Percentiles rank a stretch among this genome's conserved stretches.
Conservation (phyloP, 2,329 filamentous ascomycete species). For the Colletotrichum simmondsii region DNA sequence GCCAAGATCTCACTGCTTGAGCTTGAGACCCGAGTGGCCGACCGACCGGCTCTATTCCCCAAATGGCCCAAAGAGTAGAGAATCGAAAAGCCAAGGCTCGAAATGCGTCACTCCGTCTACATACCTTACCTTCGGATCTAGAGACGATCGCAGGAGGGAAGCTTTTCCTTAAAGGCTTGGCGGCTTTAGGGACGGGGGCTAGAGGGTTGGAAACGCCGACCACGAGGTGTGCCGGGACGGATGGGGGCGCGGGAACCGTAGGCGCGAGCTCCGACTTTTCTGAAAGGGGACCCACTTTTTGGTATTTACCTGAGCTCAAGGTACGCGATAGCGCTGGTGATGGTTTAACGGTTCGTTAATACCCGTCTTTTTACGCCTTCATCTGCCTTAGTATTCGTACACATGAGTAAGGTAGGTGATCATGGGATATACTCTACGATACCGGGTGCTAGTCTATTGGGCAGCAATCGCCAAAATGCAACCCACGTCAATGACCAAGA, state of each 20-base stretch:
- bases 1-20: background rate
- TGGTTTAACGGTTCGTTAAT: background rate
- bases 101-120: background rate
- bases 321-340: background rate
- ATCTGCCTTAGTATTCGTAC: no score
- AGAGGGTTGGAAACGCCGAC: conserved; percentile 4
- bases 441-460: background rate
- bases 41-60: no score
- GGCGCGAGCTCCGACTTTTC: conserved; percentile 28
- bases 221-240: background rate
- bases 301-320: background rate
- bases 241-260: conserved; percentile 1
- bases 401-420: background rate
- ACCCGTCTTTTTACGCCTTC: background rate
- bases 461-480: background rate
- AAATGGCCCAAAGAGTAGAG: background rate
- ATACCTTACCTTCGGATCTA: no score
- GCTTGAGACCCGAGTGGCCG: background rate
- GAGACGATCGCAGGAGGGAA: background rate
- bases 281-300: background rate
- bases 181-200: background rate
- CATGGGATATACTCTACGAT: background rate
- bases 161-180: background rate
- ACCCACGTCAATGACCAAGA: background rate
- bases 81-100: background rate